Conservation (phyloP, 2,329 filamentous ascomycete species). For the Microdochium paspali region DNA sequence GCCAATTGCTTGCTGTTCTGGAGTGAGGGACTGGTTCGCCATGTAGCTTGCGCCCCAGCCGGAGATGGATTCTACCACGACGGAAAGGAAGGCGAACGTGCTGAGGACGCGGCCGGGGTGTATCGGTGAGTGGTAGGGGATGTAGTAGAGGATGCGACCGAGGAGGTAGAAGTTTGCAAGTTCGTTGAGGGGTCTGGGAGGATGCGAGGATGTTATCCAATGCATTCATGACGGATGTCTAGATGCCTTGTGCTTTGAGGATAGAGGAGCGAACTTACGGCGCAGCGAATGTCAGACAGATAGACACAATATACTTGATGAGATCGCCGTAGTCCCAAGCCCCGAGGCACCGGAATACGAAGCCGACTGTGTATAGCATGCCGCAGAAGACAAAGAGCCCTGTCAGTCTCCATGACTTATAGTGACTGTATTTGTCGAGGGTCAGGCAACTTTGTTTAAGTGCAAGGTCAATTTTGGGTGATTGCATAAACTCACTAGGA, state of each 20-base stretch:
- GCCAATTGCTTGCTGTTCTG: constrained; percentile 27
- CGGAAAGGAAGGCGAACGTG: constrained; percentile 32
- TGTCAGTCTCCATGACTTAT: constrained; percentile 47
- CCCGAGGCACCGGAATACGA: constrained; percentile 35
- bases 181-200: constrained; percentile 39
- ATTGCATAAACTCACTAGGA: constrained; percentile 28
- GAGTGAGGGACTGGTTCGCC: constrained; percentile 31
- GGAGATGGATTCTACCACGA: constrained; percentile 36
- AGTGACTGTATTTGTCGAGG: constrained; percentile 26
- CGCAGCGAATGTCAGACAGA: constrained; percentile 23
- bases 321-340: constrained; percentile 35
- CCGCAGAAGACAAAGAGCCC: constrained; percentile 43
- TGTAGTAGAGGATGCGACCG: constrained; percentile 45
- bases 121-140: constrained; percentile 44
- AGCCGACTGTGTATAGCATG: constrained; percentile 45
- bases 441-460: background rate
- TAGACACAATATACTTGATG: constrained; percentile 31
- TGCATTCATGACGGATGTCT: background rate
- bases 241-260: background rate
- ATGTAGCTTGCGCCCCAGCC: constrained; percentile 37
- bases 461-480: constrained; percentile 1
- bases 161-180: constrained; percentile 49
- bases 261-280: constrained; percentile 14
- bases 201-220: constrained; percentile 11
- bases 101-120: constrained; percentile 29